phyloP scores from a whole-genome alignment of 2,329 filamentous ascomycete species.

The Aspergillus sp. region DNA sequence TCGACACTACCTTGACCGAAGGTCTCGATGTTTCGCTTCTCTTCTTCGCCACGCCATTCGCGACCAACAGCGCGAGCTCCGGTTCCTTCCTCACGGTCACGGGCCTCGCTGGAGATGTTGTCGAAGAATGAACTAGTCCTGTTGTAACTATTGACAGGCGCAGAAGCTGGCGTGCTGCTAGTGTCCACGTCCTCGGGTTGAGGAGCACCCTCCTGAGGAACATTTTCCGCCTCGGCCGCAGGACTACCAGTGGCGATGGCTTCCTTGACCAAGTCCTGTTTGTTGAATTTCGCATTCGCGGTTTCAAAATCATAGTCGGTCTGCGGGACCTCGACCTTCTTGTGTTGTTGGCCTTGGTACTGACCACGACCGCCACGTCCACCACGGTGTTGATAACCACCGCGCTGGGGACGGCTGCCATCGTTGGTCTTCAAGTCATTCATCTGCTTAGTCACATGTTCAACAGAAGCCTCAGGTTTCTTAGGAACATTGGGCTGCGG shows the following conservation, averaged over 20 bases:
- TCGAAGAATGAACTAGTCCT: constrained; percentile 91
- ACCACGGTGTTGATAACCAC: constrained; percentile 38
- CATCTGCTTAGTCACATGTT: constrained; percentile 40
- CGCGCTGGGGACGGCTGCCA: constrained; percentile 30
- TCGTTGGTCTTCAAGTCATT: constrained; percentile 41
- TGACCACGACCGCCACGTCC: constrained; percentile 42
- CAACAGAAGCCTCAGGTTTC: constrained; percentile 32
- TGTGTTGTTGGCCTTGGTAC: constrained; percentile 36
- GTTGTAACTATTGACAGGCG: constrained; percentile 61
- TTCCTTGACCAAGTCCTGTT: constrained; percentile 81
- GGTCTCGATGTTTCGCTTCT: constrained; percentile 93
- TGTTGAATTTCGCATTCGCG: constrained; percentile 82
- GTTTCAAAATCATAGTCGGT: constrained; percentile 89
- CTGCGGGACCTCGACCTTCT: constrained; percentile 80
- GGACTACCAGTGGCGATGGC: constrained; percentile 74
- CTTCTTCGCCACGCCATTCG: constrained; percentile 87
- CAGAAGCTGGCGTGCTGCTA: constrained; percentile 24
- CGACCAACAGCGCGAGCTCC: constrained; percentile 64
- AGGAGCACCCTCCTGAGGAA: constrained; percentile 34
- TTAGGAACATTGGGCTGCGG: constrained; percentile 32
- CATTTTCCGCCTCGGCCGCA: constrained; percentile 41
- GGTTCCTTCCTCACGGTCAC: constrained; percentile 70
- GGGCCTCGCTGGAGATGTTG: constrained; percentile 92
- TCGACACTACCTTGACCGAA: constrained; percentile 97
- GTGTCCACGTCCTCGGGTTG: constrained; percentile 30